A percentile compares a stretch with the other conserved stretches of the same genome.
These are phyloP conservation scores for Penicillium coprophilum DNA, from an alignment of 495 filamentous ascomycete species.

Conservation along the genomic window DNA sequence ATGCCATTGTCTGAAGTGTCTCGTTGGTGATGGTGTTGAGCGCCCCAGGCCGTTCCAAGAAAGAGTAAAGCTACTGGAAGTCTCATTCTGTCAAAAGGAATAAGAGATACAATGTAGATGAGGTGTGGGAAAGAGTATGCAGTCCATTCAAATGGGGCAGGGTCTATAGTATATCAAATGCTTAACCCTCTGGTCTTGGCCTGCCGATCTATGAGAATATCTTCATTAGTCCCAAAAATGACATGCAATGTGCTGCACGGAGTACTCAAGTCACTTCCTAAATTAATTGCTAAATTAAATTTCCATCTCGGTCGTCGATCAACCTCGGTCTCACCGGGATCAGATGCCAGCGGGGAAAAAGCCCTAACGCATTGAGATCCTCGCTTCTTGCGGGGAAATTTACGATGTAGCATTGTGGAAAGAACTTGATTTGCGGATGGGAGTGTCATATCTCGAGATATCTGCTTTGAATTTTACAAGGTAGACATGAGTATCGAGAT, in stretches of 20 bases:
- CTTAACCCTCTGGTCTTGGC: constrained; percentile 16
- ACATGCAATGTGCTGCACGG: too few species aligned
- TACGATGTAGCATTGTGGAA: not conserved
- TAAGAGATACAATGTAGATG: too few species aligned
- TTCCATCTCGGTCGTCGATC: not conserved
- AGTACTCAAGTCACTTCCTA: too few species aligned
- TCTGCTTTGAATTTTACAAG: too few species aligned
- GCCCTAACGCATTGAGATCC: not conserved
- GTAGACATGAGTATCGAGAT: too few species aligned
- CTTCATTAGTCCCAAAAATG: not conserved
- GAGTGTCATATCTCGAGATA: not conserved
- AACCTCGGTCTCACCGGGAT: constrained; percentile 5
- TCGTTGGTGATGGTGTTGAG: constrained; percentile 14
- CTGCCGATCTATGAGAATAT: constrained; percentile 4
- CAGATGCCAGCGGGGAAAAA: constrained; percentile 8
- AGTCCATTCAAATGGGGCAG: not conserved
- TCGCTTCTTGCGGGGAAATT: not conserved
- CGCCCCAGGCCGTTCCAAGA: constrained; percentile 12
- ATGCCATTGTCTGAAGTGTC: constrained; percentile 15
- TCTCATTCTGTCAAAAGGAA: constrained; percentile 5
- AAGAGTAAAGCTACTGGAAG: constrained; percentile 8
- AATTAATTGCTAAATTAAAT: not conserved
- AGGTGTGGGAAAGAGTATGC: not conserved
- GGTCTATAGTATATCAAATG: constrained; percentile 24
- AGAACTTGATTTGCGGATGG: constrained; percentile 2